Evolutionary conservation across 1,284 basidiomycete species (phyloP), one percentile per base, ranked within the genome.

Genomic region (Sporisorium graminicola): DNA sequence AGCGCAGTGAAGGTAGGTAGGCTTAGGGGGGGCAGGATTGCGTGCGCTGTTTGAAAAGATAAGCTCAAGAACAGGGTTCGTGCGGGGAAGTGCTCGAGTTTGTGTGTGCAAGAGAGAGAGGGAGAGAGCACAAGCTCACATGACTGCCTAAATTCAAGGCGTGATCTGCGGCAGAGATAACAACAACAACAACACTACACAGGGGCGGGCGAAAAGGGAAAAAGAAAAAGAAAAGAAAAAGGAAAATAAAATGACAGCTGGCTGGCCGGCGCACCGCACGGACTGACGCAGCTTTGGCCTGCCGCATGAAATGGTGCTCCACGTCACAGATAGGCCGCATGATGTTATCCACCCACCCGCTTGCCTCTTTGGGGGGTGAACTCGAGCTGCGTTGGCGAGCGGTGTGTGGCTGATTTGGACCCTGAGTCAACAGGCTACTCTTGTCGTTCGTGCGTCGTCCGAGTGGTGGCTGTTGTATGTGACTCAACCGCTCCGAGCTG

Each of bases 121-220:
- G n/a, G n/a, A n/a, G n/a, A n/a, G n/a, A n/a, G n/a, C n/a, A n/a
- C n/a, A n/a, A 31, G 29, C 29, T 31, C 50, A 35, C 50, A 51
- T 51, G 50, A 51, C 50, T 27, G 27, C 16, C 2, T 0, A 26
- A 54, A 42, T 0, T 5, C 26, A 44, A 44, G 42, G 16, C 27
- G 53, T 55, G 40, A 55, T 55, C 42, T 33, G 12, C 27, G 26
- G 22, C n/a, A 55, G 42, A 55, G 53, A 55, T 55, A 55, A 55
- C 53, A 55, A 55, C 53, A 44, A 51, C 16, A 51, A 51, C 16
- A n/a, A n/a, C 31, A 51, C 12, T 3, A 35, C 35, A 35, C 35
- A 14, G 35, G n/a, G n/a, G n/a, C n/a, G n/a, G n/a, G 13, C 6
- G 14, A 37, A 37, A 37, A 37, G 13, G 3, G 14, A 37, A 37